Percentiles rank a stretch among this genome's conserved stretches.
Evolutionary conservation across 169 alveolate genomes (phyloP).

Genomic region (Plasmodium yoelii): DNA sequence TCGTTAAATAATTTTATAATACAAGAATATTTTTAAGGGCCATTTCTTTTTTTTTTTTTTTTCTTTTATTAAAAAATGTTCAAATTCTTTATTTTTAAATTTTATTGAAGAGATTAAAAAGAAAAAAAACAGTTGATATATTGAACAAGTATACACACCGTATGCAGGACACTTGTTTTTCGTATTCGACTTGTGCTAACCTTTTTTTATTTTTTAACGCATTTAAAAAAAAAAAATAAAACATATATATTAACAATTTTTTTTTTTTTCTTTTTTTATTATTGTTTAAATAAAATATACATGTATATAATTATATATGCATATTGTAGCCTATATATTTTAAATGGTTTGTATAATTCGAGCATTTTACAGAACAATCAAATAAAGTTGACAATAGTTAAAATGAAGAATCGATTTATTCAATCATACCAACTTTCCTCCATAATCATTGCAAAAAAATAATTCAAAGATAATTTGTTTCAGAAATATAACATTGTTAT

Average conservation of each 20-base stretch:
- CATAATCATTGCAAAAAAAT: constrained; percentile 1
- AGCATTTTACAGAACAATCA: constrained; percentile 10
- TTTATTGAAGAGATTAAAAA: constrained; percentile 9
- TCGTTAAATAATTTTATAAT: constrained; percentile 19
- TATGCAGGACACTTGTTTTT: constrained; percentile 15
- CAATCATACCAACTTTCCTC: background rate
- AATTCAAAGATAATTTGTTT: background rate
- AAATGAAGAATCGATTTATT: background rate
- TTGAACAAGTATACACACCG: constrained; percentile 32
- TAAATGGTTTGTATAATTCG: background rate
- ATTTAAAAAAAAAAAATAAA: constrained; percentile 30
- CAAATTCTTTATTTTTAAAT: background rate
- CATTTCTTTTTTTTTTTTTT: constrained; percentile 10
- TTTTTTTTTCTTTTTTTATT: background rate
- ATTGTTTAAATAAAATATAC: constrained; percentile 2
- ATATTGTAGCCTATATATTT: constrained; percentile 13
- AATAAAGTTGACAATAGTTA: background rate
- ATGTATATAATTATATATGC: constrained; percentile 6
- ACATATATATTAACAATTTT: background rate
- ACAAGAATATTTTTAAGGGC: background rate
- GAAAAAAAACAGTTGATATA: constrained; percentile 13
- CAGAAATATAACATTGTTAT: no score
- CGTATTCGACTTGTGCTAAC: constrained; percentile 8
- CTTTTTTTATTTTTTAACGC: constrained; percentile 12
- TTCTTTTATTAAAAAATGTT: background rate